phyloP scores from a whole-genome alignment of 331 rosid genomes.

The Rhamnella rubrinervis region DNA sequence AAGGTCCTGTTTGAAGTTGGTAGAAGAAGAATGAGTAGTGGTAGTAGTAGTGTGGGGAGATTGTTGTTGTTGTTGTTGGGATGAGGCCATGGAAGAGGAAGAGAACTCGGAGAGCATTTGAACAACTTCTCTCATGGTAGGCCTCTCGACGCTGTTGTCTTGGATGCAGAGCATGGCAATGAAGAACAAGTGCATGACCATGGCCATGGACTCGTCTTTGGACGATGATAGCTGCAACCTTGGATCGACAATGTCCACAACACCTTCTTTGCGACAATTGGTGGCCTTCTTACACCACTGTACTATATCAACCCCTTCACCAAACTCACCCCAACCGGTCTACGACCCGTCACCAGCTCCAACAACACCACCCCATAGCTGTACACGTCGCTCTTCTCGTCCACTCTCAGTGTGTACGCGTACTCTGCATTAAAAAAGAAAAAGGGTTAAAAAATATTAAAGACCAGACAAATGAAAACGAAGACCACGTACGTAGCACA shows the following conservation, averaged over 20 bases:
- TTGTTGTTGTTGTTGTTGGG: too few species aligned
- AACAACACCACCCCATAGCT: conserved; percentile 75
- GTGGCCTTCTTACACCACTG: conserved; percentile 71
- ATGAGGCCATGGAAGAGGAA: conserved; percentile 23
- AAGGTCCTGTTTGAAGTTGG: too few species aligned
- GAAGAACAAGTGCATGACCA: conserved; percentile 55
- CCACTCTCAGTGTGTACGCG: conserved; percentile 79
- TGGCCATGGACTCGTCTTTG: conserved; percentile 51
- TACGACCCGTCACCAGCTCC: conserved; percentile 69
- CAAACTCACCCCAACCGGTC: conserved; percentile 84
- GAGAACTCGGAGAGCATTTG: conserved; percentile 84
- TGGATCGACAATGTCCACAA: conserved; percentile 41
- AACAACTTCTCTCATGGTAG: conserved; percentile 89
- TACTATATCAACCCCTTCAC: conserved; percentile 73
- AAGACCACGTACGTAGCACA: too few species aligned
- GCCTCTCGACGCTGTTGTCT: conserved; percentile 77
- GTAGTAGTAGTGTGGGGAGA: too few species aligned
- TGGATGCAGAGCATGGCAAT: conserved; percentile 63
- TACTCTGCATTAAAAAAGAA: conserved; percentile 44
- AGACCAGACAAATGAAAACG: too few species aligned
- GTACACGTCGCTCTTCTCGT: conserved; percentile 84
- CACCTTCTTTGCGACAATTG: conserved; percentile 48
- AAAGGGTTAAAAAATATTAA: too few species aligned
- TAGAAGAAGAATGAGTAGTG: too few species aligned
- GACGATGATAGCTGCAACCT: conserved; percentile 41